Evolutionary conservation across 352 stramenopile species (phyloP).

Genomic region (Elongisporangium prolatum): DNA sequence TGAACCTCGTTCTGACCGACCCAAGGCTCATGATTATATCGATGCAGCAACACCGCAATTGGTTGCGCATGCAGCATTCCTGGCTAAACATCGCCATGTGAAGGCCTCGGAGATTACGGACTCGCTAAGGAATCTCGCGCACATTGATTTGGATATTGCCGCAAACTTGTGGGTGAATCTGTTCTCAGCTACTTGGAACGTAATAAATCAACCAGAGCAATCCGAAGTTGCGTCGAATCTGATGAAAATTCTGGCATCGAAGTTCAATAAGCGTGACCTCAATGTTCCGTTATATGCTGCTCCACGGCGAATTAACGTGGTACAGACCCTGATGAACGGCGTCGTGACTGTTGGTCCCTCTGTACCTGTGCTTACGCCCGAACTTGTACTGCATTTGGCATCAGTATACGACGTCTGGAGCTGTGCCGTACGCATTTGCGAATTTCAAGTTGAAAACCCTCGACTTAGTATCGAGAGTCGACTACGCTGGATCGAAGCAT

Average conservation of each 20-base stretch:
- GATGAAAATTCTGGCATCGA: conserved; percentile 76
- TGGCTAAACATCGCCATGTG: conserved; percentile 22
- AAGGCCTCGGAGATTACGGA: conserved; percentile 36
- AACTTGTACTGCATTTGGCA: conserved; percentile 80
- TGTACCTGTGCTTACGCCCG: conserved; percentile 71
- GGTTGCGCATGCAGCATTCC: conserved; percentile 18
- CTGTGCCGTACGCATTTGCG: conserved; percentile 58
- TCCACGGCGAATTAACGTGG: conserved; percentile 69
- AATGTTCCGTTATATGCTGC: conserved; percentile 54
- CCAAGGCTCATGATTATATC: neutral
- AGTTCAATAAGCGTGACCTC: conserved; percentile 86
- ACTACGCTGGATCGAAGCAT: conserved; percentile 81
- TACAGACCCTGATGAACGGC: conserved; percentile 80
- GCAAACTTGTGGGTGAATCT: conserved; percentile 81
- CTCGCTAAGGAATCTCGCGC: conserved; percentile 60
- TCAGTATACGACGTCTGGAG: conserved; percentile 84
- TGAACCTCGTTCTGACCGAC: neutral
- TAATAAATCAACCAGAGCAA: conserved; percentile 20
- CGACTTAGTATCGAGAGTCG: conserved; percentile 62
- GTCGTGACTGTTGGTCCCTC: conserved; percentile 54
- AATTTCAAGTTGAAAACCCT: conserved; percentile 80
- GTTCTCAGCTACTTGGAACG: conserved; percentile 54
- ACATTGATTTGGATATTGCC: conserved; percentile 82
- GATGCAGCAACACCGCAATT: neutral
- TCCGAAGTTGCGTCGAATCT: conserved; percentile 56